phyloP scores from a whole-genome alignment of 257 asterid genomes.

The Asclepias syriaca region DNA sequence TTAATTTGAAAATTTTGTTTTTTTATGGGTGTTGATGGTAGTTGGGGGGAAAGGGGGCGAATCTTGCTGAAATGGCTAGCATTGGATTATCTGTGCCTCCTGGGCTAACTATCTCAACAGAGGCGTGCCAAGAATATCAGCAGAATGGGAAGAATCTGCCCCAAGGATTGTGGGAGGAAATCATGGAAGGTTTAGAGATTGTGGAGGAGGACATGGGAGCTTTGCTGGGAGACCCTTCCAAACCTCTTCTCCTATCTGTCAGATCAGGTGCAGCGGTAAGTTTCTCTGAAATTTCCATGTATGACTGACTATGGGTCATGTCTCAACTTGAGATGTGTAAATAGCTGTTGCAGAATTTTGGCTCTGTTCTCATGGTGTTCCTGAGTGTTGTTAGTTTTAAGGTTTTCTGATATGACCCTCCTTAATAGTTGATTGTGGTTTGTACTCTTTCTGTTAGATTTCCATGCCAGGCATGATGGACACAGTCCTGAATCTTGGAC shows the following conservation, averaged over 20 bases:
- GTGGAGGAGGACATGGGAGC: slow-evolving; percentile 89
- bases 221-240: slow-evolving; percentile 71
- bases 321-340: not conserved
- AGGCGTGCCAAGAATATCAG: slow-evolving; percentile 93
- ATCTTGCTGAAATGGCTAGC: slow-evolving; percentile 98
- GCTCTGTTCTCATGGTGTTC: not conserved
- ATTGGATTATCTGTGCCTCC: slow-evolving; percentile 95
- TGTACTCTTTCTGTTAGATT: slow-evolving; percentile 33
- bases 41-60: slow-evolving; percentile 99
- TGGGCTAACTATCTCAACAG: slow-evolving; percentile 92
- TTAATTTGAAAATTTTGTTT: not conserved
- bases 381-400: not conserved
- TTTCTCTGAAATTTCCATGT: slow-evolving; percentile 1
- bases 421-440: not conserved
- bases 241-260: slow-evolving; percentile 87
- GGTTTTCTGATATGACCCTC: not conserved
- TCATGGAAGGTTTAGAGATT: slow-evolving; percentile 51
- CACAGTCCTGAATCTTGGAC: slow-evolving; percentile 90
- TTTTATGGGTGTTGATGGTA: slow-evolving; percentile 16
- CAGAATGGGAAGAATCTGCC: slow-evolving; percentile 62
- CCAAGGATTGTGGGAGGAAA: slow-evolving; percentile 77
- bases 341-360: not conserved
- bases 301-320: not conserved
- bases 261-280: slow-evolving; percentile 92
- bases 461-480: slow-evolving; percentile 99